Base-by-base conservation (phyloP, 2,329 filamentous ascomycete species). In the Fusarium nanum region DNA sequence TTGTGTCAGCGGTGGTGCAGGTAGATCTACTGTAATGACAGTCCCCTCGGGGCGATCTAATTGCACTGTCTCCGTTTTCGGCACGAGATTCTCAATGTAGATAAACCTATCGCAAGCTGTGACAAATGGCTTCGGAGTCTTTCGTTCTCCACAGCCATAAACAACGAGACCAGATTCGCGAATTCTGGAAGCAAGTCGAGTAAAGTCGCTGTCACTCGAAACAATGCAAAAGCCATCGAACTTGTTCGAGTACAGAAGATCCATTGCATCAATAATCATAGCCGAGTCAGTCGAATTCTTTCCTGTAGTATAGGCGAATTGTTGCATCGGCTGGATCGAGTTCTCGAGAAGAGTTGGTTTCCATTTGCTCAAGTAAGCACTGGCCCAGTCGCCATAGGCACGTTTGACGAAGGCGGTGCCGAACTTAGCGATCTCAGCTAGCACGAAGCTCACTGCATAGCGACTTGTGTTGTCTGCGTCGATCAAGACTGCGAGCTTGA, bases 251-350 rank as follows among this genome's bases (percentile, higher is more conserved):
- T 80, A 79, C 2, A 81, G 58, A 13, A 81, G 69, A 57, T 81
- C 78, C 79, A 81, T 81, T 30, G 79, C 78, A 44, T 81, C 79
- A 37, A 81, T 80, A 4, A 80, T 73, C 78, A 80, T 79, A 47
- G 78, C 78, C 0, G 74, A 67, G 45, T 80, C 78, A 3, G 78
- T 80, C 2, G 78, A 63, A 44, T 79, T 81, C 50, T 80, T 80
- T n/a, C 78, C 77, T 0, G 63, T 45, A 0, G 79, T 81, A 44
- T 79, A 80, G 4, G 78, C 73, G 23, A 80, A 80, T 54, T 80
- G 79, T 60, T 81, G 78, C 5, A 80, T 76, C 0, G 78, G 79
- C 60, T 79, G 77, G 27, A 80, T 79, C 0, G 77, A 78, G 22
- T 77, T 73, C 6, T 63, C 59, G 1, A 79, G 76, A 2, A 81